Conservation (phyloP, 176 grass and related monocot genomes). For the Rhynchospora pubera region DNA sequence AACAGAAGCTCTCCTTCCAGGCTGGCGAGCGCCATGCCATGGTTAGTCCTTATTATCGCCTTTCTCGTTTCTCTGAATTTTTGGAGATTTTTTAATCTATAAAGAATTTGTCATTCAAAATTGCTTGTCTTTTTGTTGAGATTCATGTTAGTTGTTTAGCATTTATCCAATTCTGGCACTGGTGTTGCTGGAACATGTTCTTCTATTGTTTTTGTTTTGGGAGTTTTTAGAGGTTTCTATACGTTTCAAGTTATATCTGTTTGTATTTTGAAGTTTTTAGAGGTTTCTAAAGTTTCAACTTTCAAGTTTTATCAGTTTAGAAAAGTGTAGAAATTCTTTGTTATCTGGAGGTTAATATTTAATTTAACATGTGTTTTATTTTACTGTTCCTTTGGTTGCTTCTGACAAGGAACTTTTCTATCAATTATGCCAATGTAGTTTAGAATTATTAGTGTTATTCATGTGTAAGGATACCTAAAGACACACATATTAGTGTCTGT, state of each 20-base stretch:
- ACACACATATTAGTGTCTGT: neutral
- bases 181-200: neutral
- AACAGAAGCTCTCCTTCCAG: slow-evolving; percentile 78
- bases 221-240: neutral
- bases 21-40: slow-evolving; percentile 63
- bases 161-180: neutral
- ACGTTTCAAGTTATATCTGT: neutral
- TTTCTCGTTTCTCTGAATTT: neutral
- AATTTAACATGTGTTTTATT: neutral
- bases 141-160: neutral
- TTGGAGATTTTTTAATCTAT: neutral
- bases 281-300: neutral
- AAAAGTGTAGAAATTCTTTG: neutral
- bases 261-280: neutral
- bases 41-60: slow-evolving; percentile 23
- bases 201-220: neutral
- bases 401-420: neutral
- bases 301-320: neutral
- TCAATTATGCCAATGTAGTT: neutral
- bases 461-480: neutral
- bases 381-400: neutral
- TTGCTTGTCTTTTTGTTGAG: neutral
- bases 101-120: neutral
- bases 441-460: neutral
- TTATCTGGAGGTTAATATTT: neutral